A percentile compares a stretch with the other conserved stretches of the same genome.
Conservation (phyloP, 768 basidiomycete genomes). For the Termitomyces sp. region DNA sequence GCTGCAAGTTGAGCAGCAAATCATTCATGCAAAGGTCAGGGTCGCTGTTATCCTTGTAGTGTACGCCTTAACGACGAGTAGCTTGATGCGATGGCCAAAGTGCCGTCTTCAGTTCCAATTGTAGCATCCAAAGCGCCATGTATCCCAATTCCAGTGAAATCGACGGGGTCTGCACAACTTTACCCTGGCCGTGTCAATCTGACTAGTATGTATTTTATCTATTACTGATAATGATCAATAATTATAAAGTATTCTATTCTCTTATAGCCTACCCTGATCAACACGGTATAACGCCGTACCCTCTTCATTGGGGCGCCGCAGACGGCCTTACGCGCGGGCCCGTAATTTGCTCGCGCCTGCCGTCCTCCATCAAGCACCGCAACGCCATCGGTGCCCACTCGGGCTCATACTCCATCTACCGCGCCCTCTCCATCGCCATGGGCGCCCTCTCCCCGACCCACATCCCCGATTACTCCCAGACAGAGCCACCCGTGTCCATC, state of each 20-base stretch:
- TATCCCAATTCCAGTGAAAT: no score
- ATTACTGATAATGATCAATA: no score
- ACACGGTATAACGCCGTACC: slow-evolving; percentile 77
- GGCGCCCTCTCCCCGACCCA: slow-evolving; percentile 63
- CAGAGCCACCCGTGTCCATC: not conserved
- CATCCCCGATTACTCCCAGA: slow-evolving; percentile 25
- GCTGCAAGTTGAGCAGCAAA: slow-evolving; percentile 70
- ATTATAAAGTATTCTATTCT: no score
- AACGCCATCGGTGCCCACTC: slow-evolving; percentile 94
- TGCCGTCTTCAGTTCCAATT: slow-evolving; percentile 15
- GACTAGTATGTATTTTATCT: slow-evolving; percentile 54
- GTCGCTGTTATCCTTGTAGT: no score
- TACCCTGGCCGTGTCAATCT: slow-evolving; percentile 83
- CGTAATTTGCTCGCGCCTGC: slow-evolving; percentile 82
- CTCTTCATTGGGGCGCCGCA: slow-evolving; percentile 76
- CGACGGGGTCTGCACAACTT: no score
- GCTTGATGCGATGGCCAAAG: slow-evolving; percentile 43
- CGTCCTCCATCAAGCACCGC: slow-evolving; percentile 78
- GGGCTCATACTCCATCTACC: slow-evolving; percentile 92
- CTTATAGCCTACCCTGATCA: slow-evolving; percentile 84
- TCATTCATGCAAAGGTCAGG: slow-evolving; percentile 81
- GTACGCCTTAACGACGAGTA: slow-evolving; percentile 14
- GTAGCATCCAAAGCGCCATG: not conserved
- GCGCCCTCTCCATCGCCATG: slow-evolving; percentile 89
- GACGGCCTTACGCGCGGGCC: slow-evolving; percentile 70